Percentiles rank a stretch among this genome's conserved stretches.
These are phyloP conservation scores for Cyberlindnera mississippiensis DNA, from an alignment of 805 yeast species.

Conservation along the genomic window DNA sequence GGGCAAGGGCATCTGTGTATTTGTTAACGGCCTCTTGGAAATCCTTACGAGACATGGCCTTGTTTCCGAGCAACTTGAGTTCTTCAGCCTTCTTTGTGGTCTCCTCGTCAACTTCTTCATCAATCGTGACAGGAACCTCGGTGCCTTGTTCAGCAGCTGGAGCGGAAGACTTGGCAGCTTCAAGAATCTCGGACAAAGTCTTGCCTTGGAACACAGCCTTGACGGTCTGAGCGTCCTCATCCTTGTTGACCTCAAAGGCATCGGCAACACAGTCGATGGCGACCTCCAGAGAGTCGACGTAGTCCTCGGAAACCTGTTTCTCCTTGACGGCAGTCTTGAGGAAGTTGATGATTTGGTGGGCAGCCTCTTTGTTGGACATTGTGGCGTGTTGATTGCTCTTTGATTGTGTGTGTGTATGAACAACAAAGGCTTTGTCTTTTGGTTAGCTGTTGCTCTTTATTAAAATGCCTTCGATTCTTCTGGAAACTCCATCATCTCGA, in stretches of 20 bases:
- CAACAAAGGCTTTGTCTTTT: no score
- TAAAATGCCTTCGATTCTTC: no score
- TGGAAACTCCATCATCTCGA: no score
- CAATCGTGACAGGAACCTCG: constrained; percentile 36
- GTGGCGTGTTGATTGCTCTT: neutral
- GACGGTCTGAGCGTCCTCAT: constrained; percentile 34
- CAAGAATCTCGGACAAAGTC: constrained; percentile 43
- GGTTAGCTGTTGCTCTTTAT: no score
- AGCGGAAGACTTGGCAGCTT: constrained; percentile 10
- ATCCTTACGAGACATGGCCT: constrained; percentile 75
- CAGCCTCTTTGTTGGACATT: constrained; percentile 53
- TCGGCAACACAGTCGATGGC: constrained; percentile 92
- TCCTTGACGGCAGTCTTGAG: constrained; percentile 54
- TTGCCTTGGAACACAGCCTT: constrained; percentile 43
- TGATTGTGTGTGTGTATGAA: neutral
- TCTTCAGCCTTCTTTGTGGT: constrained; percentile 73
- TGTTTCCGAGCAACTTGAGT: constrained; percentile 83
- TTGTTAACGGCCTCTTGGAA: constrained; percentile 67
- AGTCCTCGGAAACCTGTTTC: constrained; percentile 71
- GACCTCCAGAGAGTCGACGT: constrained; percentile 83
- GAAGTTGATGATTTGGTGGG: constrained; percentile 71
- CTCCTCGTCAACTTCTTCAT: constrained; percentile 43
- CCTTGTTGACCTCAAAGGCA: constrained; percentile 67
- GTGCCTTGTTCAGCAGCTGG: constrained; percentile 25
- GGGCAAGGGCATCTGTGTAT: constrained; percentile 75